Evolutionary conservation across 2,329 filamentous ascomycete genomes (phyloP).

Genomic region (Curvularia sp.): DNA sequence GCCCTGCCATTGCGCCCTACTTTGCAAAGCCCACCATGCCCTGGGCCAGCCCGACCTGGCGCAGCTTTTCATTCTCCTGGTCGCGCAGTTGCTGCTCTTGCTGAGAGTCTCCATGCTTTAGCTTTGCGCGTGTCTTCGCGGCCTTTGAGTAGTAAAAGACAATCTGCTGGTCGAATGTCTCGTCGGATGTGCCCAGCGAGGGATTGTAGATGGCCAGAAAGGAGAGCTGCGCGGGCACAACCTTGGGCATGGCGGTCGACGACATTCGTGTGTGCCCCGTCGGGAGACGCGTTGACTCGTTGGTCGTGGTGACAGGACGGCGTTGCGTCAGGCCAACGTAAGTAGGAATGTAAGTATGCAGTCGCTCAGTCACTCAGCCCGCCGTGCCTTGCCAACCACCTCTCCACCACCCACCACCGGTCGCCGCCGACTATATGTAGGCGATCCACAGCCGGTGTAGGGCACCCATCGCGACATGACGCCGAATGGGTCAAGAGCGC

Average conservation of each 20-base stretch:
- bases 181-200: conserved; percentile 73
- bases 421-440: conserved; percentile 14
- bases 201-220: conserved; percentile 97
- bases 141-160: conserved; percentile 82
- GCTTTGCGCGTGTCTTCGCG: conserved; percentile 40
- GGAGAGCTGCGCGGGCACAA: conserved; percentile 82
- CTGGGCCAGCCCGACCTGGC: conserved; percentile 94
- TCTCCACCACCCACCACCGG: conserved; percentile 3
- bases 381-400: background rate
- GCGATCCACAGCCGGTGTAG: background rate
- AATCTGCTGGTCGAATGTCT: conserved; percentile 80
- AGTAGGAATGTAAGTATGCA: conserved; percentile 5
- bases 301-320: conserved; percentile 4
- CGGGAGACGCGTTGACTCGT: conserved; percentile 12
- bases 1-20: conserved; percentile 48
- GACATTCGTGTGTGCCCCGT: conserved; percentile 31
- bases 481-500: conserved; percentile 8
- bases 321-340: conserved; percentile 16
- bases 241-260: conserved; percentile 39
- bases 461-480: conserved; percentile 9
- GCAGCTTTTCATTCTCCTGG: conserved; percentile 82
- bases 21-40: conserved; percentile 90
- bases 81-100: conserved; percentile 57
- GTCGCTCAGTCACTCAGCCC: background rate
- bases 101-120: conserved; percentile 38